These are phyloP conservation scores for Calonectria henricotiae DNA, from an alignment of 2,329 filamentous ascomycete species.

Conservation along the genomic window DNA sequence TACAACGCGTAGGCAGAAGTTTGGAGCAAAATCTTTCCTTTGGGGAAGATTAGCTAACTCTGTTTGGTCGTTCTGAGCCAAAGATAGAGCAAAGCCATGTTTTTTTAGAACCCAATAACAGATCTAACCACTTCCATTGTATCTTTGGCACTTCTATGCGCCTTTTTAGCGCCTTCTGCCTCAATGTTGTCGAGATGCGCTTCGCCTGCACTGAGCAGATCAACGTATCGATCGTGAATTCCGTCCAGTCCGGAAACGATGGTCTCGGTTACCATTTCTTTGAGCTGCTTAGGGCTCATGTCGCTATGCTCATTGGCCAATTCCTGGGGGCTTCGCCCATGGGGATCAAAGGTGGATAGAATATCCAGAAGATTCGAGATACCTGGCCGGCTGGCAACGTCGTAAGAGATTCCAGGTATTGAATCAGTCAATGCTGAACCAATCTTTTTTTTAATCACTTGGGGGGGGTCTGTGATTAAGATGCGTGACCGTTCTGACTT, in stretches of 20 bases:
- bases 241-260: constrained; percentile 69
- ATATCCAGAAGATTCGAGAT: constrained; percentile 91
- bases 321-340: constrained; percentile 59
- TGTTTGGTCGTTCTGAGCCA: background rate
- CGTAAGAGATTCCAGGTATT: constrained; percentile 77
- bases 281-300: constrained; percentile 59
- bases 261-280: constrained; percentile 72
- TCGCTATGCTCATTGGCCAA: constrained; percentile 61
- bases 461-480: constrained; percentile 80
- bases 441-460: constrained; percentile 80
- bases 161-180: constrained; percentile 72
- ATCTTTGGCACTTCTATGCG: constrained; percentile 73
- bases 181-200: constrained; percentile 73
- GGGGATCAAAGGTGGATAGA: constrained; percentile 77
- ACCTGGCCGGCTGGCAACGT: constrained; percentile 80
- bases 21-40: background rate
- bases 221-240: constrained; percentile 72
- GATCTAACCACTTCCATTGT: constrained; percentile 71
- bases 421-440: constrained; percentile 85
- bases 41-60: no score
- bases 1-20: background rate
- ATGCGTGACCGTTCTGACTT: constrained; percentile 82
- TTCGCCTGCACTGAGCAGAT: constrained; percentile 66
- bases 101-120: constrained; percentile 66
- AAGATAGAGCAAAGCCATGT: background rate